Base-by-base conservation (phyloP, 2,329 filamentous ascomycete species). In the Stylonectria norvegica region DNA sequence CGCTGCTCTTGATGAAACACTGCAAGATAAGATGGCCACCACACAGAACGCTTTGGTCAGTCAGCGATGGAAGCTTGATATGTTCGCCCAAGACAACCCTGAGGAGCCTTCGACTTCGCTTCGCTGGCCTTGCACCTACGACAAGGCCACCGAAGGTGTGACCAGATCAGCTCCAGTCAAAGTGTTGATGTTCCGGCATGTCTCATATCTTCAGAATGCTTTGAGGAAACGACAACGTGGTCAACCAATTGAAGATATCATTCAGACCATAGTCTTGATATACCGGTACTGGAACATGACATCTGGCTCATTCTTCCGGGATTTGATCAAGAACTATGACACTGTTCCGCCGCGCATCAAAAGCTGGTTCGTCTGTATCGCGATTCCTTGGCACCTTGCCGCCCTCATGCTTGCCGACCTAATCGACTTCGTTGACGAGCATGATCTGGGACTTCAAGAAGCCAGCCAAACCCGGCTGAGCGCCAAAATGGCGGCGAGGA, bases 331-430 rank as follows among this genome's bases (percentile, higher is more conserved):
- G 4, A 58, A 74, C 45, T 76, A 78, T 42, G 59, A 69, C n/a
- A 51, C 59, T 0, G 65, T 81, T 0, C 74, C 75, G 0, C 50
- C 68, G 2, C 72, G 72, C 3, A 69, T 80, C 5, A 75, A 76
- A 47, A 75, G 75, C 12, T 81, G 78, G 78, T 79, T 78, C 40
- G 64, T 78, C 7, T 72, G 76, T 42, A 68, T 81, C 20, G 64
- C 70, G 0, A 70, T 71, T 0, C 78, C 79, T 43, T 81, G 76
- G 76, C 73, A 79, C 47, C 67, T 81, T 1, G 76, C 69, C 1
- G 64, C 68, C 0, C 66, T 81, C 29, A 65, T 81, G 19, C 59
- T 81, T 3, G 73, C 75, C 19, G 76, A 81, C 40, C 54, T 72
- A 5, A 59, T 81, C n/a, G 69, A 73, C 20, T 60, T 66, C 18